Conservation (phyloP, 1,284 basidiomycete genomes). For the Xerocomus minutiporus region DNA sequence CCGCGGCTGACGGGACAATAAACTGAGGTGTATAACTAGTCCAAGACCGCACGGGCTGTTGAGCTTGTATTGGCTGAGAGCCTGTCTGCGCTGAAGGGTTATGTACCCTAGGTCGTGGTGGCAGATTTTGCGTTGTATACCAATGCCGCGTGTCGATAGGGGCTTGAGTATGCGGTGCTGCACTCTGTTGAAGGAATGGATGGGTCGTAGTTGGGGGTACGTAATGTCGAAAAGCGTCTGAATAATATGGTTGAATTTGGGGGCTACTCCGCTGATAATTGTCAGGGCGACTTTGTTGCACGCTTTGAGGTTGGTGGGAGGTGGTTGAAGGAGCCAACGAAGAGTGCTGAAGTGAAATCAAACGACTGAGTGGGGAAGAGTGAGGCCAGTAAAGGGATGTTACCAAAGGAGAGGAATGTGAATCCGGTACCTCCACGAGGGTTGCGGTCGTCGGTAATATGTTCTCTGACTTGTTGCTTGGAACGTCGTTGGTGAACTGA, state of each 20-base stretch:
- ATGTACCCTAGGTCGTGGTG: conserved; percentile 3
- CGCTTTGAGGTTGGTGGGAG: conserved; percentile 1
- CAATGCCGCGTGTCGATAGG: conserved; percentile 9
- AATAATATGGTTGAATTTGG: conserved; percentile 6
- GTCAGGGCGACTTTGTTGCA: conserved; percentile 4
- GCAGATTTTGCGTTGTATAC: conserved; percentile 13
- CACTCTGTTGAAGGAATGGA: not conserved
- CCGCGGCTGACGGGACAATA: not conserved
- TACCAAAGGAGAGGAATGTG: conserved; percentile 16
- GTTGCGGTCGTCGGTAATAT: conserved; percentile 31
- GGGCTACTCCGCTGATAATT: conserved; percentile 3
- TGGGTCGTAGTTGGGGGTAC: not conserved
- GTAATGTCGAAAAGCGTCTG: conserved; percentile 10
- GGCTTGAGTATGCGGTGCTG: not conserved
- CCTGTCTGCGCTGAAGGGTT: conserved; percentile 3
- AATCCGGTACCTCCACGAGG: conserved; percentile 28
- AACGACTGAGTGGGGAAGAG: conserved; percentile 7
- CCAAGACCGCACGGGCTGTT: conserved; percentile 12
- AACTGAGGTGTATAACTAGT: conserved; percentile 10
- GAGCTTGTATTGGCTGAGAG: conserved; percentile 7
- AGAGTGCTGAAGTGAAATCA: conserved; percentile 11
- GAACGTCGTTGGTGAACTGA: conserved; percentile 11
- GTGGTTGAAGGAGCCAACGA: not conserved
- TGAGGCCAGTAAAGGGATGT: conserved; percentile 2
- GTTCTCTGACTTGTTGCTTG: conserved; percentile 14